Evolutionary conservation across 2,329 filamentous ascomycete species (phyloP), one percentile per base, ranked within the genome.

Genomic region (Hymenotorrendiella dingleyae): DNA sequence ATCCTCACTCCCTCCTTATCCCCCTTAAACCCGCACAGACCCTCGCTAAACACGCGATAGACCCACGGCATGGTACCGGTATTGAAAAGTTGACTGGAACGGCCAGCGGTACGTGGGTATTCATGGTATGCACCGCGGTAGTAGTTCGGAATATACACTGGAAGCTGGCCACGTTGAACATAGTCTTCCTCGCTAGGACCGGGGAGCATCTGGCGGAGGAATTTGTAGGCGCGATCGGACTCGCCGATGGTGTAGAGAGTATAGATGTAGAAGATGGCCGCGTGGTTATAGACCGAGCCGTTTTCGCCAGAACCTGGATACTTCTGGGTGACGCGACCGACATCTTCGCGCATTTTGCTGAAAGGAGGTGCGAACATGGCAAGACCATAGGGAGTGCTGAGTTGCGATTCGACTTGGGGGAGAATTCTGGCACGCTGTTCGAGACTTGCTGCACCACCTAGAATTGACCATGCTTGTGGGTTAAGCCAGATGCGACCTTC

Each of bases 401-500:
- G 65, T 44, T 76, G 71, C 47, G 63, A 58, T 49, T 77, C 74
- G 6, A 78, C 62, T 37, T 73, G 64, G 0, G 63, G 58, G 4
- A 78, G 55, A 43, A 78, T 72, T 43, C 64, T 66, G 2, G 51
- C 47, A 10, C 67, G 65, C 51, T 74, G 65, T 2, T 66, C 62
- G 1, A 54, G 16, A 37, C 58, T 63, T 1, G 72, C 72, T 3
- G 72, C 73, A 12, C 74, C 73, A 44, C 71, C 64, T 19, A 78
- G 69, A 38, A 78, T 76, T 30, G 72, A 67, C 65, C 70, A 77
- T 2, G 73, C 64, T 49, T 78, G 74, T 1, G 74, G 73, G 52
- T 78, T 78, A 42, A 78, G 67, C 74, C 74, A 78, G 54, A 78
- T 75, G 30, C 71, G 67, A 26, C 73, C 74, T 53, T 76, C 71